A percentile compares a stretch with the other conserved stretches of the same genome.
phyloP scores from a whole-genome alignment of 495 filamentous ascomycete genomes.

The Neurospora sp. region DNA sequence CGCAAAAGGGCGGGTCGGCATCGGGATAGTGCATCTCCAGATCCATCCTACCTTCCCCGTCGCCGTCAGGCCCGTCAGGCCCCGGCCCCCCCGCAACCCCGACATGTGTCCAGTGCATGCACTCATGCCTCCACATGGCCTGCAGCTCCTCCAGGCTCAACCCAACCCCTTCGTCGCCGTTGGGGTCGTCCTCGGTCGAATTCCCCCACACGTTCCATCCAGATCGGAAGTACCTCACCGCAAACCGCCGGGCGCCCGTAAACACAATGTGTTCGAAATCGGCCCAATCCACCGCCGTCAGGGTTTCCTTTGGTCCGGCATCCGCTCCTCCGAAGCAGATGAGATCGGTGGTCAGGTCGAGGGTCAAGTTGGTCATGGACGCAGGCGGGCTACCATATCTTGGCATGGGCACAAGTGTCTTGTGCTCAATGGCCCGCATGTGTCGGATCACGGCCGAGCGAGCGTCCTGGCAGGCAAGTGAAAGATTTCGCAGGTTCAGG shows the following conservation, averaged over 20 bases:
- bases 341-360: constrained; percentile 12
- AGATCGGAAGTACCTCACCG: constrained; percentile 6
- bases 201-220: constrained; percentile 4
- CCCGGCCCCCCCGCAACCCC: background rate
- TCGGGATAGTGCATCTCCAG: background rate
- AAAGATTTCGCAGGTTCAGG: constrained; percentile 13
- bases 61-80: background rate
- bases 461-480: background rate
- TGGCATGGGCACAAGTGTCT: constrained; percentile 8
- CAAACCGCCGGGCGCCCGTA: constrained; percentile 6
- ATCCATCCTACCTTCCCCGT: background rate
- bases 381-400: constrained; percentile 7
- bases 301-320: background rate
- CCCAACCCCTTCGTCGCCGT: background rate
- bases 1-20: constrained; percentile 4
- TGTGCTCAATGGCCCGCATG: background rate
- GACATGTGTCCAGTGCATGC: background rate
- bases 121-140: background rate
- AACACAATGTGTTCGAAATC: constrained; percentile 14
- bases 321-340: constrained; percentile 8
- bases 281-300: constrained; percentile 2
- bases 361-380: background rate
- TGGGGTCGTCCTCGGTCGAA: background rate
- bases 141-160: background rate
- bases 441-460: background rate